Evolutionary conservation across 805 yeast species (phyloP), one percentile per base, ranked within the genome.

Genomic region (Candida maris): DNA sequence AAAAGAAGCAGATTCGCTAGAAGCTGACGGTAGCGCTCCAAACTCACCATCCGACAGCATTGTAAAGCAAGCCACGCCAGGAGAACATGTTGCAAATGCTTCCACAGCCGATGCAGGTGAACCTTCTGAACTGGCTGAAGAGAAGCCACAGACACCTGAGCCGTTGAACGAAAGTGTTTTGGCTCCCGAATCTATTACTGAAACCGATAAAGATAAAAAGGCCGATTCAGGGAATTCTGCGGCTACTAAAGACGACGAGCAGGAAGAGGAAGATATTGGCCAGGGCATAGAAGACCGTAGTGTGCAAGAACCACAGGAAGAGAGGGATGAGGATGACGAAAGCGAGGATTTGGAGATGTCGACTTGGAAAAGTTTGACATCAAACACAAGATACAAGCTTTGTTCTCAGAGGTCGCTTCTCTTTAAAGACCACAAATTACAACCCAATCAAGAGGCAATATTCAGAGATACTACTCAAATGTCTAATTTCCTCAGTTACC

Each of bases 281-380:
- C 62, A 50, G 19, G 67, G 64, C 3, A 70, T 66, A 5, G 60
- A 67, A 32, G 71, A 41, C 10, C 45, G 48, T 9, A 38, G 38
- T 12, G 39, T 35, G 3, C 35, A 38, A 13, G 58, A 52, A 6
- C 42, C 34, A 19, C 37, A 41, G 3, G 30, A 26, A 2, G 37
- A 33, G 19, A 30, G 49, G 27, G 58, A 52, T 10, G 62, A 56
- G 9, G 64, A 59, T 10, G 72, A 72, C 18, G 83, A 77, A 36
- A 81, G 77, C 33, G 85, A 79, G 38, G 95, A 85, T 52, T 70
- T 84, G 23, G 96, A 88, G 50, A 62, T 79, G 30, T 82, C 82
- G 35, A 77, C 85, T 1, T 89, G 97, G 97, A 81, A 83, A 48
- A 75, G 75, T n/a, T 61, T 81, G 26, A 87, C 93, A 0, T 84